Percentiles rank a stretch among this genome's conserved stretches.
Evolutionary conservation across 345 rosid genomes (phyloP).

Genomic region (Gossypioides kirkii): DNA sequence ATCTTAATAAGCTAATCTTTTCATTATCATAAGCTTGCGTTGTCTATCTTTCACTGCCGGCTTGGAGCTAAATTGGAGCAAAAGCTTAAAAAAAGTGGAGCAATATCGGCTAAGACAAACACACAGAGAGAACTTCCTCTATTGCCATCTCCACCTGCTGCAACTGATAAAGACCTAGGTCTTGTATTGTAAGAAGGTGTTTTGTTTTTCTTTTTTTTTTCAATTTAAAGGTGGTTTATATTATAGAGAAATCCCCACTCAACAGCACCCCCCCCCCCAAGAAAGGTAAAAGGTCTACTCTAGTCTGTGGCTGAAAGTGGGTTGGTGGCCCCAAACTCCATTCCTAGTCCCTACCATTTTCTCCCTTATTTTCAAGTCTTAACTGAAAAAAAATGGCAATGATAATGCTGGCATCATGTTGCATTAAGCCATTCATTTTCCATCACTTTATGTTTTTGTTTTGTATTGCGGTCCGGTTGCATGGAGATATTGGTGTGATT

Average conservation of each 20-base stretch:
- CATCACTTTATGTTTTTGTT: not conserved
- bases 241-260: no score
- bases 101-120: conserved; percentile 24
- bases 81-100: conserved; percentile 44
- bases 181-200: no score
- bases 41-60: conserved; percentile 41
- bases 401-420: conserved; percentile 32
- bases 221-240: not conserved
- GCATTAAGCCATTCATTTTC: not conserved
- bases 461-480: not conserved
- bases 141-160: conserved; percentile 43
- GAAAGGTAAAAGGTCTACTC: not conserved
- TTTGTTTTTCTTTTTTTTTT: not conserved
- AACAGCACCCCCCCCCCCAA: no score
- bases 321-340: conserved; percentile 19
- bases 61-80: conserved; percentile 48
- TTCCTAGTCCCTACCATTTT: conserved; percentile 37
- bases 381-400: conserved; percentile 31
- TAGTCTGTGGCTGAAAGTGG: conserved; percentile 16
- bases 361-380: conserved; percentile 13
- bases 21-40: conserved; percentile 34
- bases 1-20: conserved; percentile 16
- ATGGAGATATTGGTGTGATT: not conserved
- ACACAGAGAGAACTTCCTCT: conserved; percentile 5
- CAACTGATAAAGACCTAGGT: conserved; percentile 45